Conservation (phyloP, 2,329 filamentous ascomycete species). For the Rutstroemia sydowiana region DNA sequence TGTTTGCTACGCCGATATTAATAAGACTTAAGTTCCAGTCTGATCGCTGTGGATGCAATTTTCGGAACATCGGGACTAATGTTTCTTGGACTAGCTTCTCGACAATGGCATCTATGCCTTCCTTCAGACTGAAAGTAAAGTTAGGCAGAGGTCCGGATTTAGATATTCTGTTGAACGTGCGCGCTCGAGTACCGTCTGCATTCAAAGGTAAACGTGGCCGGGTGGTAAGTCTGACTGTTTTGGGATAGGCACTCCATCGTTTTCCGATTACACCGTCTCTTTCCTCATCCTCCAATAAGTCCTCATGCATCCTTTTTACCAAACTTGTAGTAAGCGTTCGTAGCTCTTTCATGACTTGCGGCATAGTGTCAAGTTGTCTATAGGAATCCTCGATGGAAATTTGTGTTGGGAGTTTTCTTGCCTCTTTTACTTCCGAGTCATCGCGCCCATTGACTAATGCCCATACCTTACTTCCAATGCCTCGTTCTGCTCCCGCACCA, state of each 20-base stretch:
- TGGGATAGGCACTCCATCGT: slow-evolving; percentile 72
- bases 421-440: slow-evolving; percentile 62
- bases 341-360: slow-evolving; percentile 61
- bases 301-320: slow-evolving; percentile 68
- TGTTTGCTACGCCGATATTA: slow-evolving; percentile 83
- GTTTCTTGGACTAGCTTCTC: slow-evolving; percentile 63
- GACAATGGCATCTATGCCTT: slow-evolving; percentile 51
- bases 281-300: slow-evolving; percentile 50
- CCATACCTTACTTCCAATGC: slow-evolving; percentile 69
- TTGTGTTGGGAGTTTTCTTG: slow-evolving; percentile 67
- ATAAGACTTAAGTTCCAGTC: slow-evolving; percentile 78
- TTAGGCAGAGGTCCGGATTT: slow-evolving; percentile 65
- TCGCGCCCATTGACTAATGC: slow-evolving; percentile 75
- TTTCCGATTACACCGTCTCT: slow-evolving; percentile 16
- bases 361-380: slow-evolving; percentile 56
- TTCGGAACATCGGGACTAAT: slow-evolving; percentile 65
- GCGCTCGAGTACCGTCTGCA: slow-evolving; percentile 43
- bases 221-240: slow-evolving; percentile 73
- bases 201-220: slow-evolving; percentile 51
- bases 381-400: slow-evolving; percentile 97
- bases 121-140: slow-evolving; percentile 62
- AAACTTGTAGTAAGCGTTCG: slow-evolving; percentile 61
- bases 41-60: slow-evolving; percentile 54
- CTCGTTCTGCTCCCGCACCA: slow-evolving; percentile 62
- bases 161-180: slow-evolving; percentile 63